These are phyloP conservation scores for Apiotrichum laibachii DNA, from an alignment of 1,284 basidiomycete species.

Conservation along the genomic window DNA sequence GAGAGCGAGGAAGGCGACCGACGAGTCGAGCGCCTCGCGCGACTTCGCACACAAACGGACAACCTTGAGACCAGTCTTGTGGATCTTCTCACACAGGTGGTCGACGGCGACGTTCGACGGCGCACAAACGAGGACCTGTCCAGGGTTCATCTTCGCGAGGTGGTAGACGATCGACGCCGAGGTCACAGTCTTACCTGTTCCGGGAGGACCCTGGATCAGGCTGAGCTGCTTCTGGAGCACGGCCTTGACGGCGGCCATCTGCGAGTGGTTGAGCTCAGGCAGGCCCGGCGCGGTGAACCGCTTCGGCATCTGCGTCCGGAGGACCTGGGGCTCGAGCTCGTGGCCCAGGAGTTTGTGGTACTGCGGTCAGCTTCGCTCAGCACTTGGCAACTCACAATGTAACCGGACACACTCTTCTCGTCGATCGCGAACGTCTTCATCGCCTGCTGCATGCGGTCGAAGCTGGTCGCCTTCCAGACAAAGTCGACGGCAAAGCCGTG, in stretches of 20 bases:
- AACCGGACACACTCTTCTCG: constrained; percentile 97
- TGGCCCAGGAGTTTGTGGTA: constrained; percentile 98
- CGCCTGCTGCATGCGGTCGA: constrained; percentile 97
- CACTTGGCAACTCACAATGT: constrained; percentile 68
- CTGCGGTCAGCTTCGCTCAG: constrained; percentile 51
- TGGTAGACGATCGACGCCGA: constrained; percentile 99
- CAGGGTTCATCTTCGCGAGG: constrained; percentile 98
- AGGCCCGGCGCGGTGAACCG: constrained; percentile 92
- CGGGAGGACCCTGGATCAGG: constrained; percentile 96
- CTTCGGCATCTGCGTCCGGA: constrained; percentile 65
- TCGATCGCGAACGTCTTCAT: constrained; percentile 99
- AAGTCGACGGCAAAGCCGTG: constrained; percentile 96
- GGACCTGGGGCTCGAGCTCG: constrained; percentile 84
- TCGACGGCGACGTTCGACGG: constrained; percentile 99
- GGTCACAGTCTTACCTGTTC: constrained; percentile 98
- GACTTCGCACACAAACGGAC: constrained; percentile 97
- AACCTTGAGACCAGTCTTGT: constrained; percentile 92
- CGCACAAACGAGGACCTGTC: constrained; percentile 97
- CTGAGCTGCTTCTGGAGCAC: constrained; percentile 98
- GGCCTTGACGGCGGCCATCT: constrained; percentile 98
- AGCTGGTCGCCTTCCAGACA: constrained; percentile 99
- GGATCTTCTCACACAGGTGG: constrained; percentile 98
- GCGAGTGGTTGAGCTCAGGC: constrained; percentile 97
- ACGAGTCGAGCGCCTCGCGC: constrained; percentile 92
- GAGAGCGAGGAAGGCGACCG: constrained; percentile 86